Conservation (phyloP, 768 basidiomycete genomes). For the Daedalea quercina region DNA sequence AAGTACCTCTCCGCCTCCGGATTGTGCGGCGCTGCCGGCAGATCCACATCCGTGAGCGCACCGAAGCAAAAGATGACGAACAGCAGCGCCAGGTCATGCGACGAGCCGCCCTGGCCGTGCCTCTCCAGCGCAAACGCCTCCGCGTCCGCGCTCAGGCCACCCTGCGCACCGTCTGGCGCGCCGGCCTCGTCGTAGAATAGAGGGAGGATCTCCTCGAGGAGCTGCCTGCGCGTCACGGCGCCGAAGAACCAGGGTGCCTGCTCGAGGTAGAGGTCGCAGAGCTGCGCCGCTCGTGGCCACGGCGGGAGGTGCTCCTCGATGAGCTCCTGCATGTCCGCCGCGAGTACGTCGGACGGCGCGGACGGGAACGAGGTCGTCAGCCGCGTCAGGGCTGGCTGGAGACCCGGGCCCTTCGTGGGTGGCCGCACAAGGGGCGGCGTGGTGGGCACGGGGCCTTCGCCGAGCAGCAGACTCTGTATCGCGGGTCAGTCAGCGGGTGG, state of each 20-base stretch:
- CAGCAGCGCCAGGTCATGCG: slow-evolving; percentile 27
- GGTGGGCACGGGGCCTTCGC: slow-evolving; percentile 6
- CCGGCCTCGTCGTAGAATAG: slow-evolving; percentile 64
- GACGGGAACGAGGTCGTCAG: slow-evolving; percentile 45
- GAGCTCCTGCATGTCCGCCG: slow-evolving; percentile 39
- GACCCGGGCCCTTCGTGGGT: neutral
- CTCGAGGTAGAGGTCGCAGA: slow-evolving; percentile 67
- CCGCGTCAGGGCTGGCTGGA: slow-evolving; percentile 12
- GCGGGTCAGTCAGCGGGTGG: neutral
- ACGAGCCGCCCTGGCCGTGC: slow-evolving; percentile 19
- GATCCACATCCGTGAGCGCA: slow-evolving; percentile 21
- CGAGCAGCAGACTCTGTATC: slow-evolving; percentile 3
- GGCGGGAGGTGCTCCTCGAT: slow-evolving; percentile 47
- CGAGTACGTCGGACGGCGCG: slow-evolving; percentile 28
- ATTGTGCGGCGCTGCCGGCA: slow-evolving; percentile 34
- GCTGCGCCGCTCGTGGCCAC: slow-evolving; percentile 48
- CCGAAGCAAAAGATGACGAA: slow-evolving; percentile 27
- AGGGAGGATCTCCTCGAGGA: slow-evolving; percentile 57
- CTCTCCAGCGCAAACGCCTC: slow-evolving; percentile 20
- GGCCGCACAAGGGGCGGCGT: slow-evolving; percentile 1
- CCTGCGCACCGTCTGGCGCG: slow-evolving; percentile 35
- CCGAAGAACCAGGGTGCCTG: slow-evolving; percentile 80
- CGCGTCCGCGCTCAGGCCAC: slow-evolving; percentile 39
- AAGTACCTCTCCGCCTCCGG: slow-evolving; percentile 37
- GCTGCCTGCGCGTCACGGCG: slow-evolving; percentile 56